phyloP scores from a whole-genome alignment of 1,139 yeast genomes.

The Candida anutae region DNA sequence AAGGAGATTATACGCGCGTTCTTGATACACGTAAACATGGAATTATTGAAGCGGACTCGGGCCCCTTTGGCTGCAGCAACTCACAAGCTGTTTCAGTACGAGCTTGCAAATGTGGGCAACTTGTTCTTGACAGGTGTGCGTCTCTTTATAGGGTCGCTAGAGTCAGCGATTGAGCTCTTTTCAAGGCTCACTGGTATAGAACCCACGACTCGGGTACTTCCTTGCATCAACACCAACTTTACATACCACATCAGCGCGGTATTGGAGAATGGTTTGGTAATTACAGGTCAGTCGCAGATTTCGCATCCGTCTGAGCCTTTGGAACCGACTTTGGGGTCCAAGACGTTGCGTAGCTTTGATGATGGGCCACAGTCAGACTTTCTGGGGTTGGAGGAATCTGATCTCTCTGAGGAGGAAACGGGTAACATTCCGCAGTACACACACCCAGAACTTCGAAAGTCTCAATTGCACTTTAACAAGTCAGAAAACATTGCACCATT shows the following conservation, averaged over 20 bases:
- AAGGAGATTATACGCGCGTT: slow-evolving; percentile 74
- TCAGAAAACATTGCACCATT: slow-evolving; percentile 48
- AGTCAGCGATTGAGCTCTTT: slow-evolving; percentile 73
- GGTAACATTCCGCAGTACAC: slow-evolving; percentile 69
- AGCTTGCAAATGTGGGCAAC: slow-evolving; percentile 80
- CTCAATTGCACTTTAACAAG: slow-evolving; percentile 69
- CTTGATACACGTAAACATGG: slow-evolving; percentile 71
- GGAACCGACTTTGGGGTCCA: slow-evolving; percentile 17
- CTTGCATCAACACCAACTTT: slow-evolving; percentile 79
- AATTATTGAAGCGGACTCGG: slow-evolving; percentile 62
- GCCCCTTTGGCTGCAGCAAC: slow-evolving; percentile 29
- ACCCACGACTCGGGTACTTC: slow-evolving; percentile 51
- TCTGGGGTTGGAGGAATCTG: slow-evolving; percentile 3
- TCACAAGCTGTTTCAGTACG: slow-evolving; percentile 55
- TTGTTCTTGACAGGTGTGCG: slow-evolving; percentile 77
- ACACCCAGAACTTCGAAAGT: slow-evolving; percentile 68
- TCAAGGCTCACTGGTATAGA: slow-evolving; percentile 61
- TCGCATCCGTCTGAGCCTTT: slow-evolving; percentile 66
- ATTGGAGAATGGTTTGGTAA: slow-evolving; percentile 59
- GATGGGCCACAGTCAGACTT: slow-evolving; percentile 9
- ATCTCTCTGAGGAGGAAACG: slow-evolving; percentile 26
- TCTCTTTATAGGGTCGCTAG: slow-evolving; percentile 74
- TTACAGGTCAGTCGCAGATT: slow-evolving; percentile 92
- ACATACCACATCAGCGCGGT: slow-evolving; percentile 82
- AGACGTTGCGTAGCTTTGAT: slow-evolving; percentile 9